Evolutionary conservation across 768 basidiomycete genomes (phyloP), one percentile per base, ranked within the genome.

Genomic region (Collybiopsis luxurians): DNA sequence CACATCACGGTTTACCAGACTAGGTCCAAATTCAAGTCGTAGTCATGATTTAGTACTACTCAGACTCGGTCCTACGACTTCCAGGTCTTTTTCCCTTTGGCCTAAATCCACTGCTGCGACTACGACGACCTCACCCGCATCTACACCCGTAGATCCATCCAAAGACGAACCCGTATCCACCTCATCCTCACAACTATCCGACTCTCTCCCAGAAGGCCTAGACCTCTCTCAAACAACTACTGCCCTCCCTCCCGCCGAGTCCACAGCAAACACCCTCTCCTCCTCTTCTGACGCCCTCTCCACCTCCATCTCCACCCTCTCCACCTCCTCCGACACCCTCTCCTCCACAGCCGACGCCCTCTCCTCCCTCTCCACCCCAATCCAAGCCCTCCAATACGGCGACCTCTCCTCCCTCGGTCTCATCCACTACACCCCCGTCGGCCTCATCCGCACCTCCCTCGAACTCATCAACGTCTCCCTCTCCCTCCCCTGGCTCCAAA

Each of bases 401-500:
- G 89, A 90, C 70, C 75, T 92, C 38, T 81, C 85, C 15, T 79
- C 83, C 3, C 76, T 90, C 38, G 90, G 87, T 2, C 71, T 92
- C 2, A 71, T 77, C 15, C 67, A 75, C 17, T 89, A 84, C 82
- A 74, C 80, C 46, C 90, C 90, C 2, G 80, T 83, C 0, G 89
- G 88, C 0, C 61, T 87, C 31, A 73, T 84, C 19, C 77, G 80
- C 42, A 84, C 80, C 79, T 72, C 82, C 17, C 73, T 90, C 48
- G 90, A 93, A 68, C 60, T 83, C 47, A 68, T 91, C 53, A 83
- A 92, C 60, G 85, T 92, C 50, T 70, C 76, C 47, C 83, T 84
- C 0, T 86, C 85, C 36, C 70, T 93, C 58, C 86, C 89, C 0
- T 95, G 93, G 92, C 90, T 90, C 74, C 83, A 85, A 78, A 88